Evolutionary conservation across 139 green algal species (phyloP), one percentile per base, ranked within the genome.

Genomic region (Zygnema circumcarinatum): DNA sequence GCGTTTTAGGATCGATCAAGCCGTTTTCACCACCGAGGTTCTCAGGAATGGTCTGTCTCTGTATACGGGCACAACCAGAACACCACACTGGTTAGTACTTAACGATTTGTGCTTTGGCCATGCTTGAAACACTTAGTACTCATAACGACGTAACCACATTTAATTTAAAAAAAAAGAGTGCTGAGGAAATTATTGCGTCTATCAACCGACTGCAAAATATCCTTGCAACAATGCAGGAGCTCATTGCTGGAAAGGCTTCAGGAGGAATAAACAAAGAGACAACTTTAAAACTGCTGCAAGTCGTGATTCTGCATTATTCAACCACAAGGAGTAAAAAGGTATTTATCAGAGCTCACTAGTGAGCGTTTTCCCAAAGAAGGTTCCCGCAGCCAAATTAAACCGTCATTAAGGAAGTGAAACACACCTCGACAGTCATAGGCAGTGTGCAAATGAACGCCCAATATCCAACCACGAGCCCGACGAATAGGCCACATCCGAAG

Each of bases 1-100:
- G 79, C 22, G 33, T 68, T 25, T 84, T 84, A 38, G 79, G 41
- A 22, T 84, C 36, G 2, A 86, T 21, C 21, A 3, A 16, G 3
- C 29, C 32, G 32, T 20, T 2, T 83, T 53, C 36, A 16, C 47
- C 47, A 16, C 7, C 47, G 7, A 62, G 16, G 32, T 74, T 47
- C 33, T 83, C n/a, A 73, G 39, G 39, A 20, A 78, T 20, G 7
- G 35, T 20, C 11, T 7, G 7, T 16, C 16, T 78, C 69, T 78
- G 75, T 21, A 53, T 16, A 32, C 72, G 38, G 72, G 54, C 54
- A 72, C 54, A 72, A 72, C 54, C 25, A 29, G 29, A 72, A 25
- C 25, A 72, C 25, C 54, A 72, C 54, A 72, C 54, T 72, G 25
- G 25, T 33, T 72, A 29, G 54, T 72, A 72, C 25, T 33, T 72